These are phyloP conservation scores for Leccinum pellstonianum DNA, from an alignment of 768 basidiomycete genomes.

Conservation along the genomic window DNA sequence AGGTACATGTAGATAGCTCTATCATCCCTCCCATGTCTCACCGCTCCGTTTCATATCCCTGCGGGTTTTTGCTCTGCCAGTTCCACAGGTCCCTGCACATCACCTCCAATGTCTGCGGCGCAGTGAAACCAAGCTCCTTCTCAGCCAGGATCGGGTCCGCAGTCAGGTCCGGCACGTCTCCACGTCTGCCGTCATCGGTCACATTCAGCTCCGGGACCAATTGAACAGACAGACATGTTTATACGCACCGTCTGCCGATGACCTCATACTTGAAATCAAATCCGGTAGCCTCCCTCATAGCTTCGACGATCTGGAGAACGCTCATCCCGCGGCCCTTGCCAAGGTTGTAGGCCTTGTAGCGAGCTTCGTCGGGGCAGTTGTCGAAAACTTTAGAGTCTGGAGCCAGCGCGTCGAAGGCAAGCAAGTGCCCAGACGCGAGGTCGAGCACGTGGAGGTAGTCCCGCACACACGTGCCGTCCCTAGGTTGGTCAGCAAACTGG, in stretches of 20 bases:
- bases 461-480: constrained; percentile 97
- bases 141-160: constrained; percentile 91
- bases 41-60: constrained; percentile 55
- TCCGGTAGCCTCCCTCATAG: constrained; percentile 90
- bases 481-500: constrained; percentile 27
- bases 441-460: constrained; percentile 95
- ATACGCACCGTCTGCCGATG: constrained; percentile 80
- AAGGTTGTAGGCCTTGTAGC: constrained; percentile 95
- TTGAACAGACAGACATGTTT: background rate
- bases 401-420: constrained; percentile 82
- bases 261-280: constrained; percentile 88
- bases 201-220: constrained; percentile 5
- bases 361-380: constrained; percentile 48
- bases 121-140: constrained; percentile 90
- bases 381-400: constrained; percentile 58
- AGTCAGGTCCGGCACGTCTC: constrained; percentile 95
- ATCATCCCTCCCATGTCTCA: constrained; percentile 11
- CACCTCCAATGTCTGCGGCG: constrained; percentile 73
- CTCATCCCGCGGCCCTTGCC: constrained; percentile 91
- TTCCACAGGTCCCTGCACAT: constrained; percentile 99
- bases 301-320: constrained; percentile 91
- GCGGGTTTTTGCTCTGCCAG: constrained; percentile 93
- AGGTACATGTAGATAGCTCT: constrained; percentile 19
- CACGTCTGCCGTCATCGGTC: constrained; percentile 50
- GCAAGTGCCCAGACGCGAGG: constrained; percentile 89